Evolutionary conservation across 805 yeast genomes (phyloP), one percentile per base, ranked within the genome.

Genomic region (Brettanomyces anomalus): DNA sequence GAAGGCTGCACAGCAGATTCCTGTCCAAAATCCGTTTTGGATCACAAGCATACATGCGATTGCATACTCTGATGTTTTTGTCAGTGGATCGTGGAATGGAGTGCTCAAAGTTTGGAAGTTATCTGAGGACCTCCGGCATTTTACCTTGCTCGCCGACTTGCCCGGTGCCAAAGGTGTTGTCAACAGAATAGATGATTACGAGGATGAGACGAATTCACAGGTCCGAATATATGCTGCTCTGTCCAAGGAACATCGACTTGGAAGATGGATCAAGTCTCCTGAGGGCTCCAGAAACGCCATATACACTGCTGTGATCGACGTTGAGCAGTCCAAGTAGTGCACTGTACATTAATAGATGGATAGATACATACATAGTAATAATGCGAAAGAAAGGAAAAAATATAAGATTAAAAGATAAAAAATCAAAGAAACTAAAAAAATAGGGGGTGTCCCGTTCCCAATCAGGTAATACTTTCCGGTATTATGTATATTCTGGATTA

Each of bases 11-110:
- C 51, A 53, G 35, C 85, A 80, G 58, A 61, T 83, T n/a, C 89
- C 95, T 13, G 72, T 71, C 33, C 71, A 76, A 14, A 82, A 76
- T 44, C 96, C 97, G 21, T 83, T 81, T 53, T 80, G 90, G 84
- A 82, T 93, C 51, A 87, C 97, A 0, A 70, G 88, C 1, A 60
- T 90, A 8, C 71, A 80, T 52, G 86, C 95, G 0, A 67, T 90
- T 18, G 96, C 97, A 15, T 90, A 77, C 59, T 74, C 89, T 11
- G 88, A 93, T 56, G 61, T 86, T 5, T 86, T 93, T 56, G 67
- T 90, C 36, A 77, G 87, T 11, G 98, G 98, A 1, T 89, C 97
- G 3, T 84, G 86, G 81, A 74, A 78, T 55, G 97, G 97, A 4
- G 59, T 69, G 7, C 61, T 93, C 43, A 77, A 74, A 46, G 71